Evolutionary conservation across 225 moss, liverwort and hornwort genomes (phyloP).

Genomic region (Antitrichia curtipendula): DNA sequence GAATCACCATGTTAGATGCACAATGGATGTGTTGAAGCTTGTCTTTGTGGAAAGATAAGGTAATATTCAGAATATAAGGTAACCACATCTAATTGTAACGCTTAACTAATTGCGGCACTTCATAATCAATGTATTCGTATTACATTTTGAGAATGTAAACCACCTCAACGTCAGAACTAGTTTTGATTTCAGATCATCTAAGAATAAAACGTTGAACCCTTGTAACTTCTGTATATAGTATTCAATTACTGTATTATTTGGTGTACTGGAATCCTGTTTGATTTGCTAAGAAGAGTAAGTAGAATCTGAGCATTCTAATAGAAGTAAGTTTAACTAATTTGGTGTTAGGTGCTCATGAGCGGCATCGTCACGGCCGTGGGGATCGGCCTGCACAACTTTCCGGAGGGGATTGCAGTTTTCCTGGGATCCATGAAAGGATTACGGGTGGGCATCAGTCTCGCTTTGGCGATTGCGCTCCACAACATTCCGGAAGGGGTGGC

Average conservation of each 20-base stretch:
- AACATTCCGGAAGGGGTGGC: constrained; percentile 97
- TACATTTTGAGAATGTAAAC: neutral
- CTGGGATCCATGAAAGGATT: constrained; percentile 97
- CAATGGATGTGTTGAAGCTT: neutral
- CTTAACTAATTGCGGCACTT: neutral
- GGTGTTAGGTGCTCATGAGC: constrained; percentile 28
- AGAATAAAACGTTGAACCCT: neutral
- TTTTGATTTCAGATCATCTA: neutral
- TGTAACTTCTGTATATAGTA: neutral
- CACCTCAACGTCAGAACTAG: neutral
- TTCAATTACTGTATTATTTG: neutral
- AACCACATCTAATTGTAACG: neutral
- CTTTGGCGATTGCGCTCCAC: constrained; percentile 89
- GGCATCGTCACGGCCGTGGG: constrained; percentile 48
- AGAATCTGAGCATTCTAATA: neutral
- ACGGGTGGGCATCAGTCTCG: constrained; percentile 80
- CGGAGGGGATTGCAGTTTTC: constrained; percentile 97
- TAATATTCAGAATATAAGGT: neutral
- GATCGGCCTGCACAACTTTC: constrained; percentile 90
- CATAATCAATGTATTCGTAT: neutral
- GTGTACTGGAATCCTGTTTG: neutral
- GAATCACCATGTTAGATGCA: neutral
- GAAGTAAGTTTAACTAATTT: neutral
- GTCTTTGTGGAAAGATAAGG: neutral
- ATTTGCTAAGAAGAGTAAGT: neutral